Evolutionary conservation across 2,329 filamentous ascomycete species (phyloP).

Genomic region (Cordyceps farinosa): DNA sequence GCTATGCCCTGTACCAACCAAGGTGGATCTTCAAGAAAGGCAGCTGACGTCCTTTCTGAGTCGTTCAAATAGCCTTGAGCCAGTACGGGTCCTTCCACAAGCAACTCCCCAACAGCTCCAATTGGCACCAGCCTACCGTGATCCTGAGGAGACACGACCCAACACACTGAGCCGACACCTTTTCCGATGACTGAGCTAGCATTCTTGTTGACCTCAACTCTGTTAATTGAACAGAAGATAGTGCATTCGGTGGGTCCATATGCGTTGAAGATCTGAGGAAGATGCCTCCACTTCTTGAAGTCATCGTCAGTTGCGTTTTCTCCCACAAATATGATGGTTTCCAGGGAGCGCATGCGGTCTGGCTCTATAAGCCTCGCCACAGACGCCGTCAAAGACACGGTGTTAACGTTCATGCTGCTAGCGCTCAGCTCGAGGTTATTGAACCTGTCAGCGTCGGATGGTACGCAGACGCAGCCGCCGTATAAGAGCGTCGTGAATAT

Average conservation of each 20-base stretch:
- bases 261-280: conserved; percentile 32
- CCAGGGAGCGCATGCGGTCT: neutral
- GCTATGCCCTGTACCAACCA: neutral
- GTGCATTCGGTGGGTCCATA: conserved; percentile 42
- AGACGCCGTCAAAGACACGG: conserved; percentile 42
- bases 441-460: conserved; percentile 43
- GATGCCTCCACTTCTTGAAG: conserved; percentile 22
- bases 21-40: conserved; percentile 20
- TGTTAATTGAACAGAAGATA: conserved; percentile 23
- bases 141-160: conserved; percentile 14
- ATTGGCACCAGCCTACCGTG: conserved; percentile 17
- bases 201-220: neutral
- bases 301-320: conserved; percentile 23
- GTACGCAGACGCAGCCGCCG: conserved; percentile 54
- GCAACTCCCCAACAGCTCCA: conserved; percentile 21
- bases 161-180: conserved; percentile 1
- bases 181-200: conserved; percentile 9
- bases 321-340: conserved; percentile 13
- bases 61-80: conserved; percentile 20
- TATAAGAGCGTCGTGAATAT: conserved; percentile 44
- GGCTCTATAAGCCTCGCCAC: neutral
- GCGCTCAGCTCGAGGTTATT: conserved; percentile 45
- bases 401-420: conserved; percentile 42
- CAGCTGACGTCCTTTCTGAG: conserved; percentile 20
- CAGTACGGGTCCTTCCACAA: conserved; percentile 21